Evolutionary conservation across 2,329 filamentous ascomycete genomes (phyloP).

Genomic region (Xylariaceae sp.): DNA sequence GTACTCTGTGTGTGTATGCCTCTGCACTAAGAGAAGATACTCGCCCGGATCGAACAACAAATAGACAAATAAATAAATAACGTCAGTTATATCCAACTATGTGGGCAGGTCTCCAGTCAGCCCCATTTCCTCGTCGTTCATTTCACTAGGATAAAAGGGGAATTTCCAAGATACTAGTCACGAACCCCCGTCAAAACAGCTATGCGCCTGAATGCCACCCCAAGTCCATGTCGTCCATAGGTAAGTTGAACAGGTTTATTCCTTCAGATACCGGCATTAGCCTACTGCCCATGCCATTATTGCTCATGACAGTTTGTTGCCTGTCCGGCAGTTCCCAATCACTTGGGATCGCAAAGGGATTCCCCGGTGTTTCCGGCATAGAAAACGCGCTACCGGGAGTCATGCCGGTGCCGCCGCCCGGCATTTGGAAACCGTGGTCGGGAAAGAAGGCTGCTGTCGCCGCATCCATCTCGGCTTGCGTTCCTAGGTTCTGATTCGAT

Average conservation of each 20-base stretch:
- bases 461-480: conserved; percentile 42
- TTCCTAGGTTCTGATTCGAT: conserved; percentile 46
- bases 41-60: neutral
- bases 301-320: conserved; percentile 48
- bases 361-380: conserved; percentile 42
- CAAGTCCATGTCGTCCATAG: conserved; percentile 64
- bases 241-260: conserved; percentile 57
- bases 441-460: conserved; percentile 44
- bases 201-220: conserved; percentile 46
- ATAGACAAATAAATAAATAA: neutral
- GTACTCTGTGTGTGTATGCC: too few relatives aligned
- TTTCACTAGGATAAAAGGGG: neutral
- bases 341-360: conserved; percentile 46
- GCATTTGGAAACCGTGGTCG: conserved; percentile 44
- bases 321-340: conserved; percentile 49
- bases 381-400: conserved; percentile 40
- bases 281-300: neutral
- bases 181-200: neutral
- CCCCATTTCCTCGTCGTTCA: neutral
- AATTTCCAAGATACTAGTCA: neutral
- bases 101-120: neutral
- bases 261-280: conserved; percentile 58
- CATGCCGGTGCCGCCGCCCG: conserved; percentile 32
- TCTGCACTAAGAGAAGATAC: neutral
- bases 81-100: neutral